Percentiles rank a stretch among this genome's conserved stretches.
Conservation (phyloP, 352 stramenopile species). For the Globisporangium nunn region DNA sequence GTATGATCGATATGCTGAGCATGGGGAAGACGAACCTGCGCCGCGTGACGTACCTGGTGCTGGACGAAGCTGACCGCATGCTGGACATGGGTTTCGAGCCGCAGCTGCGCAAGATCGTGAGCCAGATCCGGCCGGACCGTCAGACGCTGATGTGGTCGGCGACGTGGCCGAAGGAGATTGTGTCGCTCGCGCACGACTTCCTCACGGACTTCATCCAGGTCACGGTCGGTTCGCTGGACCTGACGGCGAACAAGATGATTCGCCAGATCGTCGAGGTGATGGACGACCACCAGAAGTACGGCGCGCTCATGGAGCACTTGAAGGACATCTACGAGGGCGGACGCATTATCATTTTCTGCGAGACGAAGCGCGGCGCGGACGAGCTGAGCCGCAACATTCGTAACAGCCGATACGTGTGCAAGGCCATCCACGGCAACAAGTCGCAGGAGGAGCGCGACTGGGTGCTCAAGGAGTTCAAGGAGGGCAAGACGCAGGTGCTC, state of each 20-base stretch:
- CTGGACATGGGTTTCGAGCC: slow-evolving; percentile 95
- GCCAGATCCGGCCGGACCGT: slow-evolving; percentile 95
- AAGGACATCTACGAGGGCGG: slow-evolving; percentile 85
- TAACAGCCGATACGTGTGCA: slow-evolving; percentile 91
- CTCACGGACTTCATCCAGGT: slow-evolving; percentile 97
- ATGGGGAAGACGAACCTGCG: slow-evolving; percentile 94
- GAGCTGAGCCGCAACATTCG: slow-evolving; percentile 93
- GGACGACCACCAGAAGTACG: slow-evolving; percentile 95
- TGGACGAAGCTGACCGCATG: slow-evolving; percentile 98
- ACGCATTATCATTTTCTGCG: slow-evolving; percentile 98
- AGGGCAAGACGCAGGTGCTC: slow-evolving; percentile 91
- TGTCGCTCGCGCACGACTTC: slow-evolving; percentile 96
- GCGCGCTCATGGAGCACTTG: slow-evolving; percentile 79
- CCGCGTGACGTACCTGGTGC: slow-evolving; percentile 97
- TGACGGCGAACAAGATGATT: slow-evolving; percentile 98
- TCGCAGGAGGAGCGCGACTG: slow-evolving; percentile 96
- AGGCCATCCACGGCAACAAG: slow-evolving; percentile 99
- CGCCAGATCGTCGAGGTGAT: slow-evolving; percentile 97
- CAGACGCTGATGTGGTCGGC: slow-evolving; percentile 99
- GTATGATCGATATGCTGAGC: slow-evolving; percentile 98
- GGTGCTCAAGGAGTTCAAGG: slow-evolving; percentile 97
- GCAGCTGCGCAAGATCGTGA: slow-evolving; percentile 94
- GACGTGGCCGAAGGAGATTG: slow-evolving; percentile 98
- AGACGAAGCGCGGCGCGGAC: slow-evolving; percentile 98
- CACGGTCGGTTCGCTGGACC: slow-evolving; percentile 91